Percentiles rank a stretch among this genome's conserved stretches.
phyloP scores from a whole-genome alignment of 768 basidiomycete genomes.

The Russula brevipes region DNA sequence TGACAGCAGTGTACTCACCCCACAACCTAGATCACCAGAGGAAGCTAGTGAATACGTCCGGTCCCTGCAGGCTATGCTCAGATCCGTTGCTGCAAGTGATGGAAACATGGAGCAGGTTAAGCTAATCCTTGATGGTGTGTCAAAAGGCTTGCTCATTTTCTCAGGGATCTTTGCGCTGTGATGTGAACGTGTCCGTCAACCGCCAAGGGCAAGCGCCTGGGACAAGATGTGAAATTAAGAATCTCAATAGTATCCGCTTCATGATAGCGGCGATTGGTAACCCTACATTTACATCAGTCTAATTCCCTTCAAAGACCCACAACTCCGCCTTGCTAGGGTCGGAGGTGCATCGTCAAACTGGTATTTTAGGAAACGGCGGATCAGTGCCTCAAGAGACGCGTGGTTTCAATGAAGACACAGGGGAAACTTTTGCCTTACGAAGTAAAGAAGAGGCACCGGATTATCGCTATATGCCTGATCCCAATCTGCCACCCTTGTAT shows the following conservation, averaged over 20 bases:
- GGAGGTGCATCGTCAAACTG: constrained; percentile 77
- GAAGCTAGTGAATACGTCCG: constrained; percentile 87
- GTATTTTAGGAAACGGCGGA: constrained; percentile 40
- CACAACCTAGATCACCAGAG: constrained; percentile 58
- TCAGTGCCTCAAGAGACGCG: constrained; percentile 80
- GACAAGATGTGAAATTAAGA: constrained; percentile 94
- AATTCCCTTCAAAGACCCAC: neutral
- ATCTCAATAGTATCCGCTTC: constrained; percentile 86
- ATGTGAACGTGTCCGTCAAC: constrained; percentile 92
- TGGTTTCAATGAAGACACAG: constrained; percentile 77
- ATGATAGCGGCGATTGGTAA: constrained; percentile 81
- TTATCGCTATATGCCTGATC: constrained; percentile 97
- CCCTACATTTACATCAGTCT: neutral
- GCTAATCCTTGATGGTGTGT: constrained; percentile 9
- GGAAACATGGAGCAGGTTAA: constrained; percentile 94
- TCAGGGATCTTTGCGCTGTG: constrained; percentile 90
- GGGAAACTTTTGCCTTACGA: constrained; percentile 76
- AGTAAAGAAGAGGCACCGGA: constrained; percentile 94
- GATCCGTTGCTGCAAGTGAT: constrained; percentile 83
- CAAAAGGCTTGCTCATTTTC: constrained; percentile 9
- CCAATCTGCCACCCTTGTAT: constrained; percentile 76
- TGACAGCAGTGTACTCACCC: neutral
- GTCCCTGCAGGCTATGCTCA: constrained; percentile 71
- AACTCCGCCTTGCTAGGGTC: constrained; percentile 45
- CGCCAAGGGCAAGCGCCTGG: constrained; percentile 55